Evolutionary conservation across 1,139 yeast species (phyloP), one percentile per base, ranked within the genome.

Genomic region (Scheffersomyces stambukii): DNA sequence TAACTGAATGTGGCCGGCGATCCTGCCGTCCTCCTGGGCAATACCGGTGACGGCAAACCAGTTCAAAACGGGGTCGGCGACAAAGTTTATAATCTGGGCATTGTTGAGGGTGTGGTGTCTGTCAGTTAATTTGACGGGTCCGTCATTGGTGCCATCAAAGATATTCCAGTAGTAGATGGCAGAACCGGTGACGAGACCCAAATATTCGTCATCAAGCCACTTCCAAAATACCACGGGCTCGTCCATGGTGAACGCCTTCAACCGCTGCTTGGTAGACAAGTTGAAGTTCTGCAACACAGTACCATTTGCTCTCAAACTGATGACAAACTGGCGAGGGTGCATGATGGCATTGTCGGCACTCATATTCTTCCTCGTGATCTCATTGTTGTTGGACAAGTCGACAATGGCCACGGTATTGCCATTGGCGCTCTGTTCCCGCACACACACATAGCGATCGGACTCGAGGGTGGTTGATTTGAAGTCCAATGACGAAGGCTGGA

Each of bases 1-100:
- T 40, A 93, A 75, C 65, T 93, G 99, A 54, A 91, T 83, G 60
- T 86, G 94, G 51, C 99, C 99, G 19, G 89, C 96, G 46, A 93
- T 85, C 49, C 95, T 78, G 40, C 95, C 95, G 46, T 84, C 83
- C 54, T 86, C 96, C 60, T 88, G 96, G 25, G 95, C 81, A 53
- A 93, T 89, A 46, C 98, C 98, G 38, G 85, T 86, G 35, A 89
- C 75, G 19, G 96, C 96, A 55, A 88, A 82, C 99, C 99, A 93
- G 50, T 83, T 83, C 41, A 80, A 74, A 41, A 74, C 80, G 17
- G 77, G 74, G 52, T 88, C 94, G 42, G 91, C 81, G 30, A 82
- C 84, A 52, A 91, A 81, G 60, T 84, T 89, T 60, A 93, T 91
- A 50, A 93, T 82, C 63, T 93, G 98, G 41, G 89, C 76, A 47